Conservation (phyloP, 345 rosid species). For the Corchorus olitorius region DNA sequence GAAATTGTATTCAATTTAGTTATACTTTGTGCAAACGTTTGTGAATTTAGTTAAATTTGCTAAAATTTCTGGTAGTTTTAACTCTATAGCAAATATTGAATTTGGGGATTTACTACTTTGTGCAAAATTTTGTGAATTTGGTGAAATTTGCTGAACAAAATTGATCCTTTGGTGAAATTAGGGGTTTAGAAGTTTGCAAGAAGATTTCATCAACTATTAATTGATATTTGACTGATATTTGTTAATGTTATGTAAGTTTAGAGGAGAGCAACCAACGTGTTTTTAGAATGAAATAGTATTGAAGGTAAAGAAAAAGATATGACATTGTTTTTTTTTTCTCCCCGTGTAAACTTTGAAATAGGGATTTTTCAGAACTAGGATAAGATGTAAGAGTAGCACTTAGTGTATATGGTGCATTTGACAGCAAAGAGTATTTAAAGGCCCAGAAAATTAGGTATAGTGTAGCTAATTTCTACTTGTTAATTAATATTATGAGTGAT, state of each 20-base stretch:
- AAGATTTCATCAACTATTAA: background rate
- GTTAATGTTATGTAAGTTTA: background rate
- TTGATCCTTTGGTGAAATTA: background rate
- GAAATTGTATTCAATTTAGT: too few relatives aligned
- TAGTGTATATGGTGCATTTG: slow-evolving; percentile 55
- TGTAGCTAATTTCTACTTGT: background rate
- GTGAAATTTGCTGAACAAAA: background rate
- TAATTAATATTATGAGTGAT: background rate
- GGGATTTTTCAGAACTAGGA: slow-evolving; percentile 53
- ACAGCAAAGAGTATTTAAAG: slow-evolving; percentile 58
- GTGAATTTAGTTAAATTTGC: background rate
- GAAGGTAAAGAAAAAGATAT: background rate
- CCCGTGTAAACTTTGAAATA: slow-evolving; percentile 20
- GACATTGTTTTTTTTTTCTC: background rate
- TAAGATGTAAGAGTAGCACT: slow-evolving; percentile 73
- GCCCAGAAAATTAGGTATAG: slow-evolving; percentile 65
- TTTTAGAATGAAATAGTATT: background rate
- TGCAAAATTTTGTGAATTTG: background rate
- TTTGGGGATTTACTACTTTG: too few relatives aligned
- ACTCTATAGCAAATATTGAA: too few relatives aligned
- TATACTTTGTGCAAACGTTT: background rate
- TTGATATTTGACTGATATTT: slow-evolving; percentile 1
- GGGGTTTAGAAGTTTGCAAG: background rate
- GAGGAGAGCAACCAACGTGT: background rate
- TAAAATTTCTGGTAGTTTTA: background rate